phyloP scores from a whole-genome alignment of 371 early-diverging fungal species.

The Mortierella sp. region DNA sequence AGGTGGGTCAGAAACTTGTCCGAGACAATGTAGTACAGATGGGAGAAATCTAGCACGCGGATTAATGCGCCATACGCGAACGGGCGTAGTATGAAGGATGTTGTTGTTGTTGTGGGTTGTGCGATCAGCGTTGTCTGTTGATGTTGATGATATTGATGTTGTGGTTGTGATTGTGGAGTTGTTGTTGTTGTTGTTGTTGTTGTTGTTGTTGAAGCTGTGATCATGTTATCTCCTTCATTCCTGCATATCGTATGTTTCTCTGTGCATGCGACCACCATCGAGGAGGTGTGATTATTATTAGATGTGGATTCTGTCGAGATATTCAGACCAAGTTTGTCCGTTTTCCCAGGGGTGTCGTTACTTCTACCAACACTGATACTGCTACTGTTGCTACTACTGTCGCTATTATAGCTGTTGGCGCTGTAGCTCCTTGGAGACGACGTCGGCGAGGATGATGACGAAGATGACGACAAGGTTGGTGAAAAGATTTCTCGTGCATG shows the following conservation, averaged over 20 bases:
- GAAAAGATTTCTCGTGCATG: slow-evolving; percentile 10
- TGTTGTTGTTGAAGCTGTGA: too few species aligned
- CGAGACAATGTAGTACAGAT: slow-evolving; percentile 49
- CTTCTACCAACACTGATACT: neutral
- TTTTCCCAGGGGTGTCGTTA: neutral
- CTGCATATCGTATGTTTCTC: too few species aligned
- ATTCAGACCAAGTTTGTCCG: neutral
- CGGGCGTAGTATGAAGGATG: neutral
- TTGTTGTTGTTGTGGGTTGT: slow-evolving; percentile 1
- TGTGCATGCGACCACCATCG: too few species aligned
- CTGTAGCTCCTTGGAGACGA: neutral
- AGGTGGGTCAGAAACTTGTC: slow-evolving; percentile 38
- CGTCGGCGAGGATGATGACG: neutral
- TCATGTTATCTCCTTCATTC: neutral
- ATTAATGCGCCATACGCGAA: slow-evolving; percentile 21
- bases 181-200: neutral
- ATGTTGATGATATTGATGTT: too few species aligned
- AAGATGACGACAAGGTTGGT: neutral
- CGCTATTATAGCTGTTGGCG: too few species aligned
- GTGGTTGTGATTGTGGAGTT: too few species aligned
- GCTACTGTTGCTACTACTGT: neutral
- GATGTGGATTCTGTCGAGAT: too few species aligned
- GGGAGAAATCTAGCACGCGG: slow-evolving; percentile 37
- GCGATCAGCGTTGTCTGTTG: too few species aligned
- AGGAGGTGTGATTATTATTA: too few species aligned